These are phyloP conservation scores for Hyaloperonospora brassicae DNA, from an alignment of 352 stramenopile genomes.

Conservation along the genomic window DNA sequence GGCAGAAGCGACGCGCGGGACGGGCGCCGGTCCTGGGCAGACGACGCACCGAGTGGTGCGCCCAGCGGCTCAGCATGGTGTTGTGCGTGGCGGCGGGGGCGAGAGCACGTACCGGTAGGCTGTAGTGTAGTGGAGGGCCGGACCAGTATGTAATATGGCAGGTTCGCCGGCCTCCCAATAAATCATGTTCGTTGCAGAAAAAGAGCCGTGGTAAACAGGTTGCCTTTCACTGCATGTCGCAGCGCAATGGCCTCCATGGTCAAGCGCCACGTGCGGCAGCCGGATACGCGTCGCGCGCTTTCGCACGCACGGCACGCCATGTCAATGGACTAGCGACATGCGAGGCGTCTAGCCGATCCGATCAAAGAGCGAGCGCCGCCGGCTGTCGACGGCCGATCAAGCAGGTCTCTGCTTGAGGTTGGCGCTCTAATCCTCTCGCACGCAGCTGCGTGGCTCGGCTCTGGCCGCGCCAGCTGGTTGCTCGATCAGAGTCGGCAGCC, in stretches of 20 bases:
- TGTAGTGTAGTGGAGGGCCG: not conserved
- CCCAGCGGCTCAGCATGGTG: slow-evolving; percentile 7
- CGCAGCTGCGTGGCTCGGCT: slow-evolving; percentile 6
- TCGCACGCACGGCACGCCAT: too few species aligned
- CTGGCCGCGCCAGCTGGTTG: too few species aligned
- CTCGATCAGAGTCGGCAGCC: too few species aligned
- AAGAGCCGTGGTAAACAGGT: slow-evolving; percentile 6
- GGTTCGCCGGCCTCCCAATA: slow-evolving; percentile 8
- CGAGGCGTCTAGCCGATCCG: too few species aligned
- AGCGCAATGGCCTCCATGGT: too few species aligned
- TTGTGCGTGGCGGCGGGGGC: not conserved
- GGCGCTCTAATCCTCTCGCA: slow-evolving; percentile 16
- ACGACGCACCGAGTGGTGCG: not conserved
- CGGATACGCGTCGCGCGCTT: too few species aligned
- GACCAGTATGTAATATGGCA: slow-evolving; percentile 1
- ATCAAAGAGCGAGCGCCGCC: too few species aligned
- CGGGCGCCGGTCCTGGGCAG: not conserved
- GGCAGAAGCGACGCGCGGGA: slow-evolving; percentile 13
- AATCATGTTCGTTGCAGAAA: slow-evolving; percentile 32
- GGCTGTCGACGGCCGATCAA: too few species aligned
- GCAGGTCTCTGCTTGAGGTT: too few species aligned
- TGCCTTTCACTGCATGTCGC: not conserved
- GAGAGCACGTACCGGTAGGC: not conserved
- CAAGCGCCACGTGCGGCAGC: too few species aligned
- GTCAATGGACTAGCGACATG: too few species aligned